Conservation (phyloP, 192 early-diverging fungal genomes). For the Coemansia sp. region DNA sequence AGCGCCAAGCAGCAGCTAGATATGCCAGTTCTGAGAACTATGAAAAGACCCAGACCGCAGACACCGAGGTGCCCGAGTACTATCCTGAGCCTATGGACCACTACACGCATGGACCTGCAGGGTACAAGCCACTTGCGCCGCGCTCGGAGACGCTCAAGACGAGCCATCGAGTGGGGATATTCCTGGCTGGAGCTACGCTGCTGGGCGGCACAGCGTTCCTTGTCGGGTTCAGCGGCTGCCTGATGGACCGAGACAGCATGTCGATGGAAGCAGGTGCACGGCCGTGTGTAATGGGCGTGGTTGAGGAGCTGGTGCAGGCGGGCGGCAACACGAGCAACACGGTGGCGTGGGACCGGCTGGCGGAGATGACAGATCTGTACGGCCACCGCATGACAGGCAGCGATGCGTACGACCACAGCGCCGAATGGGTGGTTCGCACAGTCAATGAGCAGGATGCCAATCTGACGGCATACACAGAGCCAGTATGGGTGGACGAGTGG, state of each 20-base stretch:
- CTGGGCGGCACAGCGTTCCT: not conserved
- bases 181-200: not conserved
- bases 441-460: constrained; percentile 37
- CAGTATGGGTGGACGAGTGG: constrained; percentile 58
- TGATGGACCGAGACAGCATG: constrained; percentile 7
- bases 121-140: constrained; percentile 20
- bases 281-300: constrained; percentile 25
- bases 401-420: constrained; percentile 53
- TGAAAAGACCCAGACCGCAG: not conserved
- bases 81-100: not conserved
- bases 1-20: not conserved
- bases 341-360: constrained; percentile 61
- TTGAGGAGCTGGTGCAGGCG: constrained; percentile 27
- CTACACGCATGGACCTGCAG: constrained; percentile 13
- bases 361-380: constrained; percentile 64
- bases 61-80: not conserved
- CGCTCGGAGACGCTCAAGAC: not conserved
- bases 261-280: not conserved
- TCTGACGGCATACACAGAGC: constrained; percentile 58
- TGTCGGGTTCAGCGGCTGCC: not conserved
- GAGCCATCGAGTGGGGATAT: constrained; percentile 2
- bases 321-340: constrained; percentile 41
- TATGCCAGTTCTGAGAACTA: not conserved
- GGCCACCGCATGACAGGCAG: constrained; percentile 60
- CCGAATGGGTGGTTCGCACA: constrained; percentile 57